These are phyloP conservation scores for Fusarium pininemorale DNA, from an alignment of 2,329 filamentous ascomycete species.

Conservation along the genomic window DNA sequence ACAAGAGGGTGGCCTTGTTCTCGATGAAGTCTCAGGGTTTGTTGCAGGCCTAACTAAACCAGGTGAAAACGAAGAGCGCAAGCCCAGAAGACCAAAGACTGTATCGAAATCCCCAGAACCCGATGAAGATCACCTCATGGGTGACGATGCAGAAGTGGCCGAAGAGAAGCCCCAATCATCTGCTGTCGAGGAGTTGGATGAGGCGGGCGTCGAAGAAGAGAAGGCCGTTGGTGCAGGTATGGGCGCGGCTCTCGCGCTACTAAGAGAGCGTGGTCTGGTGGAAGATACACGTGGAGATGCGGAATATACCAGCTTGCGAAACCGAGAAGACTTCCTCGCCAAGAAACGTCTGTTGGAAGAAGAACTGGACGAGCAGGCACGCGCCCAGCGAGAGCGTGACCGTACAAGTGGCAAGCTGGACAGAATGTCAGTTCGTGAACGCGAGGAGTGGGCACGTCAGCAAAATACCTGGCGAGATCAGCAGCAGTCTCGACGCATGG, in stretches of 20 bases:
- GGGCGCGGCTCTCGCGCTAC: constrained; percentile 81
- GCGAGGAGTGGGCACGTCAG: constrained; percentile 87
- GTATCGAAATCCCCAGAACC: constrained; percentile 48
- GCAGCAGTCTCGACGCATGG: constrained; percentile 81
- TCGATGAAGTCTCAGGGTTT: constrained; percentile 96
- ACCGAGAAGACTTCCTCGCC: constrained; percentile 80
- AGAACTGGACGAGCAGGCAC: constrained; percentile 82
- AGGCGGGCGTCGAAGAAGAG: constrained; percentile 85
- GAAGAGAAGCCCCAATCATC: constrained; percentile 45
- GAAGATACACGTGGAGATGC: constrained; percentile 69
- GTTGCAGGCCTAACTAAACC: constrained; percentile 84
- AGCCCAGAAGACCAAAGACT: constrained; percentile 54
- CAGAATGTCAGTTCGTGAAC: constrained; percentile 88
- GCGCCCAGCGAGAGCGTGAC: constrained; percentile 86
- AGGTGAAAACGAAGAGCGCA: constrained; percentile 64
- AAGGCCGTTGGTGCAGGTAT: constrained; percentile 80
- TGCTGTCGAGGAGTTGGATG: constrained; percentile 51
- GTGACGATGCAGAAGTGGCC: constrained; percentile 50
- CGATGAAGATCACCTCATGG: constrained; percentile 57
- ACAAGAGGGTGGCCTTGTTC: constrained; percentile 73
- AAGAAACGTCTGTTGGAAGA: constrained; percentile 77
- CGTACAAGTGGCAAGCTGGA: constrained; percentile 82
- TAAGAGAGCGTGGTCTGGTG: constrained; percentile 86
- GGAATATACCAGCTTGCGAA: constrained; percentile 72
- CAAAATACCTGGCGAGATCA: constrained; percentile 91